Conservation (phyloP, 805 yeast species). For the Nematodospora valgi region DNA sequence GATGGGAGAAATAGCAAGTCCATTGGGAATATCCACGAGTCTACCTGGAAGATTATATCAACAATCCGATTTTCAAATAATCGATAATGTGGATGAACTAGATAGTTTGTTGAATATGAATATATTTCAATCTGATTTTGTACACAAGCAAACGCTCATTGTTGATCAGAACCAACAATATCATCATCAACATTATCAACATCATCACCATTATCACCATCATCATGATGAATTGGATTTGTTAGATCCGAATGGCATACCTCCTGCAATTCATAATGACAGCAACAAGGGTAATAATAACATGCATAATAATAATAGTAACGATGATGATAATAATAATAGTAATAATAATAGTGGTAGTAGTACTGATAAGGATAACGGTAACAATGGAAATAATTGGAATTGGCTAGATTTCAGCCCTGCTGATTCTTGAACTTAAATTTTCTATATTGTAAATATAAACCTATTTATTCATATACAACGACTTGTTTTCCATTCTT, state of each 20-base stretch:
- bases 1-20: conserved; percentile 2
- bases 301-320: conserved; percentile 3
- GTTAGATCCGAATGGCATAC: conserved; percentile 5
- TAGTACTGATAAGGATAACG: neutral
- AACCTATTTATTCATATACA: conserved; percentile 10
- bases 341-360: neutral
- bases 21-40: conserved; percentile 5
- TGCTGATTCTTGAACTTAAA: conserved; percentile 11
- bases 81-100: conserved; percentile 29
- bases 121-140: conserved; percentile 14
- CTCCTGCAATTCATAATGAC: conserved; percentile 3
- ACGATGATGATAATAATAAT: conserved; percentile 6
- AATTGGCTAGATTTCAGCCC: conserved; percentile 40
- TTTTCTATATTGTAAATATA: conserved; percentile 1
- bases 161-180: conserved; percentile 1
- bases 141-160: neutral
- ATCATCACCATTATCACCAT: conserved; percentile 6
- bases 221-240: conserved; percentile 7
- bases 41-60: conserved; percentile 1
- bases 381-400: conserved; percentile 21
- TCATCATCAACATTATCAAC: conserved; percentile 3
- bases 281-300: conserved; percentile 2
- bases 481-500: conserved; percentile 45
- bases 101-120: conserved; percentile 39
- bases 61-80: neutral